Evolutionary conservation across 495 filamentous ascomycete genomes (phyloP), one percentile per base, ranked within the genome.

Genomic region (Trichoderma virens): DNA sequence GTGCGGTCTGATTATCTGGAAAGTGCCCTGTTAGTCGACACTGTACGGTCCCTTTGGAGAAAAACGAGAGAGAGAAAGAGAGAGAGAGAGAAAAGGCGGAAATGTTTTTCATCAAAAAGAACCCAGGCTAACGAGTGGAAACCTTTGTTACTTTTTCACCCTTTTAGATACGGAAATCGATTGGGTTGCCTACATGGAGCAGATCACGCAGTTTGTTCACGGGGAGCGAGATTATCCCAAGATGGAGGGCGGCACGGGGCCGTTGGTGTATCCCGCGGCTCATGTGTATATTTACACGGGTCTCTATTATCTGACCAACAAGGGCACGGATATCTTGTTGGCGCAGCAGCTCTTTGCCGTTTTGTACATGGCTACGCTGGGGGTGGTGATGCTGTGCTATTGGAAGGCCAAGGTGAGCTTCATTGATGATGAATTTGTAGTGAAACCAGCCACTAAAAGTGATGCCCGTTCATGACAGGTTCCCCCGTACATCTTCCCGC

Each of bases 111-210:
- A 4, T 28, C 20, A 47, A 23, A n/a, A n/a, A n/a, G n/a, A n/a
- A n/a, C n/a, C n/a, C n/a, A n/a, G 32, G 28, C 61, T 65, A 62
- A 69, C 68, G 18, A 62, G 43, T 65, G 31, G 31, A 45, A 2
- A 16, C 6, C 8, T n/a, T 43, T 27, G n/a, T n/a, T n/a, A n/a
- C n/a, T n/a, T n/a, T n/a, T n/a, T n/a, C n/a, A n/a, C n/a, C n/a
- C n/a, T 45, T 60, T 31, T 69, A 98, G 94, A 98, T 74, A 98
- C 94, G 51, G 94, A 98, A 73, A 98, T 98, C 70, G 94, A 98
- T 76, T 98, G 94, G 94, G 82, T 80, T 62, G 91, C 93, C 2
- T 98, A 98, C 74, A 98, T 98, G 93, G 82, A 97, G 68, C 94
- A 98, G 68, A 78, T 97, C 62, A 74, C 83, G 30, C 88, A 92